Percentiles rank a stretch among this genome's conserved stretches.
Conservation (phyloP, 2,329 filamentous ascomycete species). For the Microdochium trichocladiopsis region DNA sequence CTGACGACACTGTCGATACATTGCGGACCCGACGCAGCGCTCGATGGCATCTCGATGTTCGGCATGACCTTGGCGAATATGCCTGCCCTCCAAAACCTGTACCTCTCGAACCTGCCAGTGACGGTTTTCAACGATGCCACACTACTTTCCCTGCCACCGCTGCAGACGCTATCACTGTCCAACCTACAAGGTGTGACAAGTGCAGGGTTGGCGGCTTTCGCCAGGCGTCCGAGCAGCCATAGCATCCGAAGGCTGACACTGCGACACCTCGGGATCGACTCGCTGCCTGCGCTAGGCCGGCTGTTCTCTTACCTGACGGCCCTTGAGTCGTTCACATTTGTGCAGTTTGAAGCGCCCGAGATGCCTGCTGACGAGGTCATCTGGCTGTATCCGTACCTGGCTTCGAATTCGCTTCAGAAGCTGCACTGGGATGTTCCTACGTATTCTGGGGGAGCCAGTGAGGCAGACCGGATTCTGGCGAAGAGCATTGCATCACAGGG, state of each 20-base stretch:
- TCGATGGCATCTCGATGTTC: slow-evolving; percentile 46
- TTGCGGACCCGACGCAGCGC: slow-evolving; percentile 46
- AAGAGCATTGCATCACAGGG: slow-evolving; percentile 52
- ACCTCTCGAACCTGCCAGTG: slow-evolving; percentile 48
- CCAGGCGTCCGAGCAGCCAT: slow-evolving; percentile 37
- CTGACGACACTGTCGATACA: slow-evolving; percentile 52
- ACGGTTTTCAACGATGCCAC: slow-evolving; percentile 50
- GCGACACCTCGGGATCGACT: slow-evolving; percentile 48
- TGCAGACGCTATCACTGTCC: slow-evolving; percentile 48
- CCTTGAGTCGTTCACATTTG: slow-evolving; percentile 43
- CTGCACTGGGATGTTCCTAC: slow-evolving; percentile 61
- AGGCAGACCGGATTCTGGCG: slow-evolving; percentile 56
- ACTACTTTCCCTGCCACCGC: slow-evolving; percentile 45
- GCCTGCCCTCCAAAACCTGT: slow-evolving; percentile 49
- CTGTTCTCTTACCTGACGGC: slow-evolving; percentile 46
- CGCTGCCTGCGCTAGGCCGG: slow-evolving; percentile 50
- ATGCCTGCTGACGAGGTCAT: slow-evolving; percentile 49
- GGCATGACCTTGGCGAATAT: slow-evolving; percentile 40
- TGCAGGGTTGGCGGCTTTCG: slow-evolving; percentile 48
- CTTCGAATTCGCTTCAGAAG: slow-evolving; percentile 41
- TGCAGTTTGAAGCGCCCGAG: slow-evolving; percentile 46
- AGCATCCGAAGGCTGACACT: slow-evolving; percentile 43
- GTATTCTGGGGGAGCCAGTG: slow-evolving; percentile 31
- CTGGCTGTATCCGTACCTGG: slow-evolving; percentile 59
- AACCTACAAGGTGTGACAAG: slow-evolving; percentile 49